Evolutionary conservation across 1,284 basidiomycete species (phyloP).

Genomic region (Meripilus lineatus): DNA sequence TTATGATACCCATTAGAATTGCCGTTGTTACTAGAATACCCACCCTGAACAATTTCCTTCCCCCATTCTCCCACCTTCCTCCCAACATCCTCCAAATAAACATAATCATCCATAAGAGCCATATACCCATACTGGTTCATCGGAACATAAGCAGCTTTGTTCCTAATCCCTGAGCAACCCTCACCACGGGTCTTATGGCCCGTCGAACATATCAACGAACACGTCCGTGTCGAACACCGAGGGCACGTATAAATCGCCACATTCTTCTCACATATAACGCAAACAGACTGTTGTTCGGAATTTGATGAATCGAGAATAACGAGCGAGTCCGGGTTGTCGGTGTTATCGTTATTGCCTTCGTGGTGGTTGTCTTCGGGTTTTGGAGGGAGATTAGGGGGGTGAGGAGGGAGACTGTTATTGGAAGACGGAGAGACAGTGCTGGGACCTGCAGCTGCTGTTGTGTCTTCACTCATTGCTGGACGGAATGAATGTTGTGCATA

Average conservation of each 20-base stretch:
- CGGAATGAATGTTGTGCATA: no score
- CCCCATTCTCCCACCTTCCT: constrained; percentile 71
- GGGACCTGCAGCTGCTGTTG: not conserved
- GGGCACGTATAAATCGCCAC: constrained; percentile 78
- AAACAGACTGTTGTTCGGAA: constrained; percentile 26
- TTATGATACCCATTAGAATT: no score
- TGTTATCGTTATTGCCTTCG: no score
- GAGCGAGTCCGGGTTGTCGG: no score
- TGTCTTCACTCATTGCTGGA: not conserved
- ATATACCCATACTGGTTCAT: constrained; percentile 81
- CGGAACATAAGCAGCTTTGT: constrained; percentile 70
- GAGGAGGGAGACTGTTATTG: no score
- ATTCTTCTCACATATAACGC: constrained; percentile 43
- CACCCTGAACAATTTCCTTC: constrained; percentile 57
- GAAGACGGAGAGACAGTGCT: not conserved
- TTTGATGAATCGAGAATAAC: not conserved
- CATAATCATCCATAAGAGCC: constrained; percentile 81
- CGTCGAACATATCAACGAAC: constrained; percentile 70
- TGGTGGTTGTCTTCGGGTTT: not conserved
- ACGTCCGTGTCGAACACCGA: constrained; percentile 64
- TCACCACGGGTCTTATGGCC: constrained; percentile 56
- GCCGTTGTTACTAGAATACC: constrained; percentile 28
- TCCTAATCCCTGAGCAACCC: constrained; percentile 70
- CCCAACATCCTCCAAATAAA: constrained; percentile 76
- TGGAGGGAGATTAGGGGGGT: not conserved